Percentiles rank a stretch among this genome's conserved stretches.
Evolutionary conservation across 73 alveolate genomes (phyloP).

Genomic region (Paramecium biaurelia): DNA sequence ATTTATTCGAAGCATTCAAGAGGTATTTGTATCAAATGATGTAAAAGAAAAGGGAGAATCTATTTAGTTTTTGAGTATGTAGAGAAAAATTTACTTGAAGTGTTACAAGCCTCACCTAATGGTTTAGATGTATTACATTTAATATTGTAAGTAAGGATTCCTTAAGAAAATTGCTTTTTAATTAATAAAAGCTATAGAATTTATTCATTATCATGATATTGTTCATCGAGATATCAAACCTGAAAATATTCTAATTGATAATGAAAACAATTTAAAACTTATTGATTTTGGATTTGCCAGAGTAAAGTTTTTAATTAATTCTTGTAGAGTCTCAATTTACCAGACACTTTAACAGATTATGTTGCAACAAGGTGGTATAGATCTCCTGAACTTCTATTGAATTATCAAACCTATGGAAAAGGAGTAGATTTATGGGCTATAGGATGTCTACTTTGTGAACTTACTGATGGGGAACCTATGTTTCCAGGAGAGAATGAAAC

Average conservation of each 20-base stretch:
- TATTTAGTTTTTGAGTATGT: constrained; percentile 96
- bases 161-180: constrained; percentile 9
- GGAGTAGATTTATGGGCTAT: constrained; percentile 92
- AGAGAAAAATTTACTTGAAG: constrained; percentile 93
- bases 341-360: constrained; percentile 71
- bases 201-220: constrained; percentile 34
- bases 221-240: constrained; percentile 65
- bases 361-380: constrained; percentile 86
- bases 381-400: constrained; percentile 76
- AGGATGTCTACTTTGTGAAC: constrained; percentile 96
- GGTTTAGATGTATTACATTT: constrained; percentile 82
- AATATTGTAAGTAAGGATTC: neutral
- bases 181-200: constrained; percentile 49
- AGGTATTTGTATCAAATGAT: neutral
- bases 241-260: constrained; percentile 47
- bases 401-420: constrained; percentile 65
- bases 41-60: constrained; percentile 85
- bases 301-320: constrained; percentile 25
- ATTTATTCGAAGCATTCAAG: constrained; percentile 78
- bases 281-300: constrained; percentile 92
- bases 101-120: constrained; percentile 86
- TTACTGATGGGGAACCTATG: constrained; percentile 93
- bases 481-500: constrained; percentile 94
- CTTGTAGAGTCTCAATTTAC: constrained; percentile 62
- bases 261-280: constrained; percentile 69